Evolutionary conservation across 495 filamentous ascomycete genomes (phyloP).

Genomic region (Podospora sp.): DNA sequence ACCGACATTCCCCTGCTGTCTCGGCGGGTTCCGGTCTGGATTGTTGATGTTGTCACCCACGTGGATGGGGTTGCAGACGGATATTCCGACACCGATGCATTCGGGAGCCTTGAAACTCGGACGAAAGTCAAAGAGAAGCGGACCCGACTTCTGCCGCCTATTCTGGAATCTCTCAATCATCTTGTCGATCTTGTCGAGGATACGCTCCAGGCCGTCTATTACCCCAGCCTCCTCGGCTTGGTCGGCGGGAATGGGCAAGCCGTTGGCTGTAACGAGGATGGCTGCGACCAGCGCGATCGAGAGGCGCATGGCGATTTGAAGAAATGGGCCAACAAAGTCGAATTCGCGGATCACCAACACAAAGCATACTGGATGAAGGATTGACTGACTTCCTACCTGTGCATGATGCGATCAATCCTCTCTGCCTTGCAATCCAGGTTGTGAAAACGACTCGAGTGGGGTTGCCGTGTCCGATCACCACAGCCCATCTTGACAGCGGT

Average conservation of each 20-base stretch:
- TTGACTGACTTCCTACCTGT: not conserved
- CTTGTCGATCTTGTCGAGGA: not conserved
- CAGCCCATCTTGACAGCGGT: not conserved
- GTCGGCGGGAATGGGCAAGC: not conserved
- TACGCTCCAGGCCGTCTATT: not conserved
- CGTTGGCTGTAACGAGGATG: not conserved
- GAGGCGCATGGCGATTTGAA: not conserved
- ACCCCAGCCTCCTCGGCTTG: not conserved
- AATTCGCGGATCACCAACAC: not conserved
- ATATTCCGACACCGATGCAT: not conserved
- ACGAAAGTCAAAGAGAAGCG: not conserved
- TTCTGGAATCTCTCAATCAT: not conserved
- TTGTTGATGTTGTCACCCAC: slow-evolving; percentile 8
- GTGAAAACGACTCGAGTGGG: not conserved
- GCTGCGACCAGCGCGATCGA: not conserved
- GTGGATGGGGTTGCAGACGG: not conserved
- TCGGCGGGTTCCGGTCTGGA: not conserved
- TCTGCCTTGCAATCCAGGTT: not conserved
- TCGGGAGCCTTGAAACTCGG: not conserved
- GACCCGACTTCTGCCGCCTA: not conserved
- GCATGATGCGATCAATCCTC: not conserved
- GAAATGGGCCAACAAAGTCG: not conserved
- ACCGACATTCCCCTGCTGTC: too few species aligned
- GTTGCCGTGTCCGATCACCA: not conserved
- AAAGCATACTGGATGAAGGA: not conserved